phyloP scores from a whole-genome alignment of 148 eudicot species.

The Oxyria digyna region DNA sequence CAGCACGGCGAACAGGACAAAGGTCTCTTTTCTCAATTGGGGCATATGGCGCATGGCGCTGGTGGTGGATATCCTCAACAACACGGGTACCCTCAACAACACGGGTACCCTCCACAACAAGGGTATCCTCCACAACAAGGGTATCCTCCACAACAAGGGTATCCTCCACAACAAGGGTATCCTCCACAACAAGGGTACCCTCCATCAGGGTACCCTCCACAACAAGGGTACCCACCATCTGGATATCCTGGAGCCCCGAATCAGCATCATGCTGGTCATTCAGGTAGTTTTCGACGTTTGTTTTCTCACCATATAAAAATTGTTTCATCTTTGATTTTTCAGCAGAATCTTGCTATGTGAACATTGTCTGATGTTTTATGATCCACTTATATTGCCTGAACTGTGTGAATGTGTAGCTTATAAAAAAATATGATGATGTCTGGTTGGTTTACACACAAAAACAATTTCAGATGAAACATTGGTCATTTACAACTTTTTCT shows the following conservation, averaged over 20 bases:
- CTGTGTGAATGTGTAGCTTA: background rate
- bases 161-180: constrained; percentile 29
- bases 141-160: constrained; percentile 24
- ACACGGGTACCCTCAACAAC: constrained; percentile 19
- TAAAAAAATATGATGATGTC: too few species aligned
- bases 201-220: constrained; percentile 27
- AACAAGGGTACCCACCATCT: constrained; percentile 31
- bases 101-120: constrained; percentile 29
- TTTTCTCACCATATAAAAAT: background rate
- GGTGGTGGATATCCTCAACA: constrained; percentile 24
- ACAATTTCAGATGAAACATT: too few species aligned
- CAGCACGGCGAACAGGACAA: constrained; percentile 36
- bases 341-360: background rate
- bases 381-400: background rate
- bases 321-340: background rate
- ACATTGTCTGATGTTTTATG: background rate
- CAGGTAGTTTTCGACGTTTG: constrained; percentile 22
- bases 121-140: constrained; percentile 23
- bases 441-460: too few species aligned
- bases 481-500: too few species aligned
- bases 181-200: constrained; percentile 29
- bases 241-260: constrained; percentile 23
- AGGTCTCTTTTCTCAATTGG: constrained; percentile 43
- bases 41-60: too few species aligned
- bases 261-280: constrained; percentile 20